Conservation (phyloP, 108 stramenopile species). For the Nitzschia sp. region DNA sequence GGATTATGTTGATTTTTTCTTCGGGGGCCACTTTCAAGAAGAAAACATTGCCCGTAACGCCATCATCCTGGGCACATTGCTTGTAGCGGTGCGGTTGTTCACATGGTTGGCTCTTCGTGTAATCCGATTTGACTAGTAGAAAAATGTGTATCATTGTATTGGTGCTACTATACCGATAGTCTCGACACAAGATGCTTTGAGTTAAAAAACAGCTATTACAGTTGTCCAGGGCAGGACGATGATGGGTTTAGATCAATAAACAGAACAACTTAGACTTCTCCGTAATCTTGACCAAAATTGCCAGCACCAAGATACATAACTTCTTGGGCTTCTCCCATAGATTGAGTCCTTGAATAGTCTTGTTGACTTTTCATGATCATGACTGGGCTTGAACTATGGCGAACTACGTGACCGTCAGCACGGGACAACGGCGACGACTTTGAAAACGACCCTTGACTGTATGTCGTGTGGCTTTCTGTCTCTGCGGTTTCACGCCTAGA, state of each 20-base stretch:
- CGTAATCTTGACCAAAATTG: constrained; percentile 27
- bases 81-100: constrained; percentile 38
- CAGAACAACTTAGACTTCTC: constrained; percentile 23
- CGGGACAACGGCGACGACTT: constrained; percentile 23
- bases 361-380: constrained; percentile 25
- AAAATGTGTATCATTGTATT: no score
- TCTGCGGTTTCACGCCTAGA: constrained; percentile 25
- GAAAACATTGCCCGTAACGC: constrained; percentile 37
- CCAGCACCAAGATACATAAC: constrained; percentile 14
- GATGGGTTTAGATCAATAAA: not conserved
- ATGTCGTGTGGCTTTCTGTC: constrained; percentile 24
- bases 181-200: no score
- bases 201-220: no score
- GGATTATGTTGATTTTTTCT: constrained; percentile 53
- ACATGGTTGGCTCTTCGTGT: constrained; percentile 52
- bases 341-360: constrained; percentile 4
- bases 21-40: constrained; percentile 45
- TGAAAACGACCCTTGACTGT: constrained; percentile 15
- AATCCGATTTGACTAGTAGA: constrained; percentile 38
- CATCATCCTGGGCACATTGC: constrained; percentile 40
- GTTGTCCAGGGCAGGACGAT: no score
- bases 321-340: constrained; percentile 30
- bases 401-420: constrained; percentile 7
- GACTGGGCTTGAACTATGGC: constrained; percentile 13
- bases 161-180: no score